phyloP scores from a whole-genome alignment of 2,329 filamentous ascomycete species.

The Aureobasidium melanogenum region DNA sequence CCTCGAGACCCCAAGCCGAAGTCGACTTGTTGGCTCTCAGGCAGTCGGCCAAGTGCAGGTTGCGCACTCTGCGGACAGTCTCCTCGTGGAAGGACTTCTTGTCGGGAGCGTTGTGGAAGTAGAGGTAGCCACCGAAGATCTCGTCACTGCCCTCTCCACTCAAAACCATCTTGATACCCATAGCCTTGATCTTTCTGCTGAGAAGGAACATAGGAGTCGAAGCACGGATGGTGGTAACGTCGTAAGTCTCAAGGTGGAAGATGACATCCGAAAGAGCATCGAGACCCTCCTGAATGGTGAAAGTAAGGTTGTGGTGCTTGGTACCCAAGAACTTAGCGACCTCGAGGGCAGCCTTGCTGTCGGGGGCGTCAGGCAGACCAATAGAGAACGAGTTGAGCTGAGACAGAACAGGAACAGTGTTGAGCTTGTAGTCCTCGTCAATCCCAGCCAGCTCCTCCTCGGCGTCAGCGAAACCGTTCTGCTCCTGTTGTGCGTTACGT shows the following conservation, averaged over 20 bases:
- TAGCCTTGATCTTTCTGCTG: constrained; percentile 97
- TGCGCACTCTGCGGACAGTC: constrained; percentile 88
- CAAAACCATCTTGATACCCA: constrained; percentile 99
- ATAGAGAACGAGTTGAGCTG: constrained; percentile 99
- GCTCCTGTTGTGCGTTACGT: constrained; percentile 33
- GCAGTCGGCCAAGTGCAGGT: constrained; percentile 93
- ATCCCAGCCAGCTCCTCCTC: constrained; percentile 80
- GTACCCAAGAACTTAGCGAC: constrained; percentile 96
- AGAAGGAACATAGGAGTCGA: constrained; percentile 98
- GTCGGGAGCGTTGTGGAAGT: constrained; percentile 92
- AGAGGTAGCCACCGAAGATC: constrained; percentile 96
- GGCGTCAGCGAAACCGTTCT: constrained; percentile 43
- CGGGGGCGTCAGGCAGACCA: constrained; percentile 83
- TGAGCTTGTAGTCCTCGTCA: constrained; percentile 82
- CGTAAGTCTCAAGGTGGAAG: constrained; percentile 94
- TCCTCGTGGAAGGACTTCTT: constrained; percentile 92
- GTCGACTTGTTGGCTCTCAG: constrained; percentile 98
- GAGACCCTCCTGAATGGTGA: constrained; percentile 93
- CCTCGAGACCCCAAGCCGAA: constrained; percentile 94
- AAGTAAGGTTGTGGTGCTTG: constrained; percentile 96
- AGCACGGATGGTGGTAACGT: constrained; percentile 96
- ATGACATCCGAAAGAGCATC: constrained; percentile 97
- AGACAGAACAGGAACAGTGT: constrained; percentile 81
- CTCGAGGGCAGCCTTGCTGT: constrained; percentile 83
- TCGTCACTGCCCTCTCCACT: constrained; percentile 96